Percentiles rank a stretch among this genome's conserved stretches.
phyloP scores from a whole-genome alignment of 441 rosid genomes.

The Biscutella laevigata region DNA sequence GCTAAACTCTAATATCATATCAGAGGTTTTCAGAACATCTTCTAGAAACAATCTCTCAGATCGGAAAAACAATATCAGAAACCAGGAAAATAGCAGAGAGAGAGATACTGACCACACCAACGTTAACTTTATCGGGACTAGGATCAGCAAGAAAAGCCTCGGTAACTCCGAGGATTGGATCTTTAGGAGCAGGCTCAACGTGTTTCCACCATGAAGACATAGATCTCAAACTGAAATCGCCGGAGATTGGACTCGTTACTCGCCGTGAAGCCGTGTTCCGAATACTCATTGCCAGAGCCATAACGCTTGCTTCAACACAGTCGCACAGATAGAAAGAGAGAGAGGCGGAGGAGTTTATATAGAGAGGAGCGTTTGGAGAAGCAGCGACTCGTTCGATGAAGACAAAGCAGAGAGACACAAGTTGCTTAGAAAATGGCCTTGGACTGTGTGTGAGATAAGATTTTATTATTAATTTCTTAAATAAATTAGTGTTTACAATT shows the following conservation, averaged over 20 bases:
- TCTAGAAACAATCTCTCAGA: background rate
- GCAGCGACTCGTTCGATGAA: constrained; percentile 18
- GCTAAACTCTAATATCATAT: too few relatives aligned
- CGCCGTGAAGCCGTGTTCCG: constrained; percentile 26
- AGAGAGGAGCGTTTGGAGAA: constrained; percentile 8
- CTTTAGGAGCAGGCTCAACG: constrained; percentile 85
- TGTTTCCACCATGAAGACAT: constrained; percentile 80
- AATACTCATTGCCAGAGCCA: constrained; percentile 31
- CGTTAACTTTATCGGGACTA: constrained; percentile 72
- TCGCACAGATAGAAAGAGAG: too few relatives aligned
- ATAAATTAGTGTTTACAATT: background rate
- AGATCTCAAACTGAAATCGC: constrained; percentile 32
- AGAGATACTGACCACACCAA: constrained; percentile 57
- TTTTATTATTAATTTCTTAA: too few relatives aligned
- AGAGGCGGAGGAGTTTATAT: background rate
- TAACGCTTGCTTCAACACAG: background rate
- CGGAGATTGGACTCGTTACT: constrained; percentile 22
- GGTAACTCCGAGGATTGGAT: constrained; percentile 90
- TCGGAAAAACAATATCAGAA: background rate
- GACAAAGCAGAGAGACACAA: constrained; percentile 17
- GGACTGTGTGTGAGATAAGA: constrained; percentile 23
- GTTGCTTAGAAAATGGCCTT: constrained; percentile 4
- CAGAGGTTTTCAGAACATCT: too few relatives aligned
- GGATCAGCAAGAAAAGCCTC: constrained; percentile 90
- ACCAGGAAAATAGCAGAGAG: background rate